Conservation (phyloP, 495 filamentous ascomycete species). For the Neurospora sp. region DNA sequence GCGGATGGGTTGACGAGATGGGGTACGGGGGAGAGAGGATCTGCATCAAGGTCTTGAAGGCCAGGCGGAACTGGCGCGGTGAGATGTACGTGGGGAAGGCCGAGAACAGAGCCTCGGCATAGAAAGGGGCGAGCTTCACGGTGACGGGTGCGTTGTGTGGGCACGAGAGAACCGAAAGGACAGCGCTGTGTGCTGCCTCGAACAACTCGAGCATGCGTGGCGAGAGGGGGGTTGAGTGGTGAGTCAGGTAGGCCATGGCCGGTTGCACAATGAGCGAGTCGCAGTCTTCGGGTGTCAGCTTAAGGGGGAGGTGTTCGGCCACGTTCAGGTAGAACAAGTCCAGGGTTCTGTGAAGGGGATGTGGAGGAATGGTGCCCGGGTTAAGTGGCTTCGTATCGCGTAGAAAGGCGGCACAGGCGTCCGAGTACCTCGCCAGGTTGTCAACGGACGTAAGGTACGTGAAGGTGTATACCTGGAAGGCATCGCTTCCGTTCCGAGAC, state of each 20-base stretch:
- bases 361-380: conserved; percentile 56
- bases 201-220: conserved; percentile 58
- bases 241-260: conserved; percentile 66
- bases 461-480: conserved; percentile 73
- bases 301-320: conserved; percentile 72
- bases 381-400: conserved; percentile 46
- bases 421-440: conserved; percentile 65
- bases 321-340: conserved; percentile 91
- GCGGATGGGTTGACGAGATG: conserved; percentile 58
- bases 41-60: conserved; percentile 80
- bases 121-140: conserved; percentile 68
- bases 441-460: conserved; percentile 85
- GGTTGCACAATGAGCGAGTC: conserved; percentile 67
- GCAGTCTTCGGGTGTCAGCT: conserved; percentile 52
- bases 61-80: conserved; percentile 82
- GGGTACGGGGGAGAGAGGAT: conserved; percentile 76
- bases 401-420: conserved; percentile 60
- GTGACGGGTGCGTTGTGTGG: conserved; percentile 65
- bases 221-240: conserved; percentile 37
- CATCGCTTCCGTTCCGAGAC: conserved; percentile 59
- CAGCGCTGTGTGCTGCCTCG: conserved; percentile 82
- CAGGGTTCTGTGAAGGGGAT: conserved; percentile 67
- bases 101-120: conserved; percentile 74
- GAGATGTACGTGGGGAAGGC: conserved; percentile 79
- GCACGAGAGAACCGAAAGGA: conserved; percentile 73